Base-by-base conservation (phyloP, 208 protist genomes). In the Trypanosoma boissoni region DNA sequence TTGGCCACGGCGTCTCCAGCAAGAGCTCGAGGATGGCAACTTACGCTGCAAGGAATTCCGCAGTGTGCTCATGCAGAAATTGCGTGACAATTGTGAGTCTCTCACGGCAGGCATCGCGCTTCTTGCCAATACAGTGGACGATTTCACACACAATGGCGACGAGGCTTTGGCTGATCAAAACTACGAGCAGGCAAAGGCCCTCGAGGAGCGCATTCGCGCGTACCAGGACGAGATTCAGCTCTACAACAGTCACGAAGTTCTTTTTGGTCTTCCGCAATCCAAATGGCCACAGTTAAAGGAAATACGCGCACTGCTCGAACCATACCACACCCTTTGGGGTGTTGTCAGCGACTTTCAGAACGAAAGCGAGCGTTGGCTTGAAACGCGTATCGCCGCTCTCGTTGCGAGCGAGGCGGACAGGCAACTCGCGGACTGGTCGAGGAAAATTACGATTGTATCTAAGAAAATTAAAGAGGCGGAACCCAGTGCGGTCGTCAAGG, bases 21-120 rank as follows among this genome's bases (percentile, higher is more conserved):
- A 97, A 75, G 76, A 80, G 46, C 71, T 94, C 12, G 87, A 97
- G 74, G 87, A 94, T 62, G 72, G 78, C 31, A 90, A 91, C 62
- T 97, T 95, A 72, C 82, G 84, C 28, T 88, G 79, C 66, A 95
- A 92, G 72, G 92, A 97, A 74, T 88, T 90, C 74, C 88, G 92
- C 62, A 87, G 73, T 34, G 64, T 89, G 27, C 95, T 97, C 48
- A 93, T 93, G 65, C 82, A 92, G 61, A 64, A 90, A 44, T 76
- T 97, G 51, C 89, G 88, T 37, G 90, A 97, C 24, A 86, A 83
- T 68, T 88, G 80, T 59, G 89, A 96, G 45, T 64, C 83, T 46
- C 83, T 96, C 51, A 85, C 88, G 12, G 78, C 78, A 45, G 64
- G 89, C 45, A 87, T 97, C 56, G 80, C 86, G 55, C 70, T 90